Percentiles rank a stretch among this genome's conserved stretches.
These are phyloP conservation scores for Cordyceps fumosorosea DNA, from an alignment of 2,329 filamentous ascomycete species.

Conservation along the genomic window DNA sequence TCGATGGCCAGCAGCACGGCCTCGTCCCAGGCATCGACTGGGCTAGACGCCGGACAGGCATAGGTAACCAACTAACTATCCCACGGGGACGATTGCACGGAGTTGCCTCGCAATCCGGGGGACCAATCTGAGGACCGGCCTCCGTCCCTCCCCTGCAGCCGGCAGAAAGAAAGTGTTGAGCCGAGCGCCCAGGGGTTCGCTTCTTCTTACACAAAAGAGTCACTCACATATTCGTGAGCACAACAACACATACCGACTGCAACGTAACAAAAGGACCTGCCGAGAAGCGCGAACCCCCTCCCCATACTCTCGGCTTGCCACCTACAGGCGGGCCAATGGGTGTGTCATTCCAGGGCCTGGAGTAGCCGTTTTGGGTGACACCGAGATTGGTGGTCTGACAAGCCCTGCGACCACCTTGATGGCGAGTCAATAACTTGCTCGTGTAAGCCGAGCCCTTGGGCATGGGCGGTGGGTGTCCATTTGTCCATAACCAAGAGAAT, in stretches of 20 bases:
- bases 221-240: neutral
- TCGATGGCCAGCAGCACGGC: neutral
- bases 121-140: no score
- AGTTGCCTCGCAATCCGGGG: neutral
- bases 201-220: neutral
- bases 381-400: neutral
- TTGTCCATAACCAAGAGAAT: no score
- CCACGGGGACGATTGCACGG: neutral
- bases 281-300: neutral
- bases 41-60: neutral
- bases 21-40: neutral
- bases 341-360: neutral
- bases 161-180: neutral
- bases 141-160: neutral
- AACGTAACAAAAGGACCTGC: neutral
- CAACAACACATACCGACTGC: neutral
- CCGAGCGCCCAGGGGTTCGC: neutral
- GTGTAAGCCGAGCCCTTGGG: neutral
- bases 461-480: neutral
- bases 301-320: neutral
- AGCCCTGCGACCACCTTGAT: constrained; percentile 6
- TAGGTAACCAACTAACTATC: neutral
- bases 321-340: neutral
- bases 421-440: neutral
- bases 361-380: constrained; percentile 8